These are phyloP conservation scores for Tolypocladium amazonense DNA, from an alignment of 2,329 filamentous ascomycete species.

Conservation along the genomic window DNA sequence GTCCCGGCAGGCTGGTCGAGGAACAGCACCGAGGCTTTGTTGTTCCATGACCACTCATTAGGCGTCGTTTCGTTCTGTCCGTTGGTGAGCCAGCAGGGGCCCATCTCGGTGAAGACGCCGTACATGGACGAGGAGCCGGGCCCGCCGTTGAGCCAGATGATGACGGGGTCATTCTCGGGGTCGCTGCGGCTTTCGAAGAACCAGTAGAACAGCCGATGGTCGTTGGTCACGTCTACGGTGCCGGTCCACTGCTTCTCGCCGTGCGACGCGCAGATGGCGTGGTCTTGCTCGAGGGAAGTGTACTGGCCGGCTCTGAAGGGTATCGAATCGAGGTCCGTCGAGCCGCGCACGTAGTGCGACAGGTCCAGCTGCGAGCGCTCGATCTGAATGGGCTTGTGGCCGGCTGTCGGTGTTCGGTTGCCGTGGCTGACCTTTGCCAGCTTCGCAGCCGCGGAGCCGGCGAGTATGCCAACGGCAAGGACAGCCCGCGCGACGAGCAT, in stretches of 20 bases:
- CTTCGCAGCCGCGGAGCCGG: neutral
- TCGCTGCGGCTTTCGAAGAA: conserved; percentile 18
- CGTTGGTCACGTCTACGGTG: conserved; percentile 3
- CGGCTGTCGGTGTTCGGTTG: neutral
- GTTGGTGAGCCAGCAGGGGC: conserved; percentile 39
- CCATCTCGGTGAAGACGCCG: conserved; percentile 39
- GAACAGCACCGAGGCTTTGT: conserved; percentile 28
- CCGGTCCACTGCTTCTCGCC: conserved; percentile 5
- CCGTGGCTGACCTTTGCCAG: neutral
- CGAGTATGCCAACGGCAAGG: neutral
- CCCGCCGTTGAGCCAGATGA: conserved; percentile 49
- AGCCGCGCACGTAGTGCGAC: neutral
- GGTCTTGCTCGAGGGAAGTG: neutral
- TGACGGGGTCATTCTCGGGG: conserved; percentile 24
- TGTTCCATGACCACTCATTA: conserved; percentile 51
- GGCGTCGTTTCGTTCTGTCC: conserved; percentile 36
- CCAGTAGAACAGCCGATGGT: conserved; percentile 8
- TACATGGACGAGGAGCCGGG: conserved; percentile 45
- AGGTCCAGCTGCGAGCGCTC: neutral
- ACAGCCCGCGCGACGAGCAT: neutral
- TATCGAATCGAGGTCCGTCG: neutral
- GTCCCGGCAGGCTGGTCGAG: conserved; percentile 13
- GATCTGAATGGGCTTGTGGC: neutral
- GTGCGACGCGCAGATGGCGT: neutral
- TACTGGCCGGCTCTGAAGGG: neutral